Evolutionary conservation across 2,329 filamentous ascomycete species (phyloP), one percentile per base, ranked within the genome.

Genomic region (Laburnicola sp.): DNA sequence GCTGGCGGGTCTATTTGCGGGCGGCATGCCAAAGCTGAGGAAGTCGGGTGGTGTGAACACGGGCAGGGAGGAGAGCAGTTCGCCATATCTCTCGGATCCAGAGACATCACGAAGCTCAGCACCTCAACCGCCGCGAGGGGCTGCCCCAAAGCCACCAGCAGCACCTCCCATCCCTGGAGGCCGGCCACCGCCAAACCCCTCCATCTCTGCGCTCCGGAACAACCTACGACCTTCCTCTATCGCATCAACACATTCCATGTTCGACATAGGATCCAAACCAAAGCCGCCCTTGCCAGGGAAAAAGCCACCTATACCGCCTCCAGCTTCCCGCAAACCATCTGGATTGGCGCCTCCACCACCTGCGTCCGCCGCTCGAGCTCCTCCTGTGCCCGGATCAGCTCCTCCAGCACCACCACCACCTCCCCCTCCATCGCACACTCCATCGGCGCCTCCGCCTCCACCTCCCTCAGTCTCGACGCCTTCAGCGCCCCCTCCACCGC

Each of bases 1-100:
- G 70, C 74, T 97, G 8, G 93, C 80, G 27, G 94, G 94, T 1
- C 74, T 99, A 25, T 96, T 99, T 68, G 91, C 89, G 1, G 92
- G 91, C 31, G 94, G 93, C 32, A 97, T 97, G 84, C 94, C 94
- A 2, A 97, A 97, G 76, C 72, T 99, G 66, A 89, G 89, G 72
- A 97, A 95, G 77, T 82, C 86, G 2, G 88, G 91, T 49, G 92
- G 89, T 41, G 72, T 80, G 28, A 76, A 78, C 45, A 78, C 78
- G 36, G 75, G 75, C 34, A 88, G 87, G n/a, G n/a, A n/a, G 59
- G 85, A 82, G 59, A 79, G 78, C 56, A 85, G 85, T 58, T 84
- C 90, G 28, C 85, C 89, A 53, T 93, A 93, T 68, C 75, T 87
- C 46, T 92, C 90, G 52, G 92, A 96, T 68, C 84, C 88, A n/a